Conservation (phyloP, 345 rosid genomes). For the Isatis tinctoria region DNA sequence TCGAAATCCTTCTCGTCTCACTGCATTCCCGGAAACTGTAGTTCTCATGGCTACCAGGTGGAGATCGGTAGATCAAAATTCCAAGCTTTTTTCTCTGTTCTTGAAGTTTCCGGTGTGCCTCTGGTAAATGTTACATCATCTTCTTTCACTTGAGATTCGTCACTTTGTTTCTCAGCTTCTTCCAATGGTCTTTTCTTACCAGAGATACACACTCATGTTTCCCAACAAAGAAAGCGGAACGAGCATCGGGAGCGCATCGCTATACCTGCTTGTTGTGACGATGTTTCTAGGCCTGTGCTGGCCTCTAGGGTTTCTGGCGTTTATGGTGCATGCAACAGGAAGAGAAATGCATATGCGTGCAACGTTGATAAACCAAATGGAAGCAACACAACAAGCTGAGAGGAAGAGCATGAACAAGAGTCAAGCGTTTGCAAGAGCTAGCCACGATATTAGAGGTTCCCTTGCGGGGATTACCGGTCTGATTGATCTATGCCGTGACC, state of each 20-base stretch:
- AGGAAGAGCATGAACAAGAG: slow-evolving; percentile 76
- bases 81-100: slow-evolving; percentile 24
- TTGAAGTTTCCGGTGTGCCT: slow-evolving; percentile 26
- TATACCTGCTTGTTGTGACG: slow-evolving; percentile 10
- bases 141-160: neutral
- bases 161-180: neutral
- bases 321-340: slow-evolving; percentile 37
- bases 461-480: slow-evolving; percentile 61
- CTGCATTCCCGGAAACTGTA: slow-evolving; percentile 4
- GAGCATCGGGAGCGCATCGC: slow-evolving; percentile 1
- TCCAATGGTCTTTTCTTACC: neutral
- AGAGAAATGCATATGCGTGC: slow-evolving; percentile 50
- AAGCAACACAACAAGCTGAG: slow-evolving; percentile 68
- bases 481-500: slow-evolving; percentile 40
- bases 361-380: slow-evolving; percentile 62
- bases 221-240: slow-evolving; percentile 29
- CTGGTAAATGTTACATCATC: slow-evolving; percentile 22
- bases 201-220: slow-evolving; percentile 56
- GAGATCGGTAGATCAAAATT: slow-evolving; percentile 9
- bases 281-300: slow-evolving; percentile 28
- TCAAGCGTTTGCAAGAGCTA: slow-evolving; percentile 63
- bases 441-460: slow-evolving; percentile 71
- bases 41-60: neutral
- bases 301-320: slow-evolving; percentile 35
- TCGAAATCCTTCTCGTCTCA: neutral